Percentiles rank a stretch among this genome's conserved stretches.
These are phyloP conservation scores for Phytopythium cucurbitacearum DNA, from an alignment of 352 stramenopile species.

Conservation along the genomic window DNA sequence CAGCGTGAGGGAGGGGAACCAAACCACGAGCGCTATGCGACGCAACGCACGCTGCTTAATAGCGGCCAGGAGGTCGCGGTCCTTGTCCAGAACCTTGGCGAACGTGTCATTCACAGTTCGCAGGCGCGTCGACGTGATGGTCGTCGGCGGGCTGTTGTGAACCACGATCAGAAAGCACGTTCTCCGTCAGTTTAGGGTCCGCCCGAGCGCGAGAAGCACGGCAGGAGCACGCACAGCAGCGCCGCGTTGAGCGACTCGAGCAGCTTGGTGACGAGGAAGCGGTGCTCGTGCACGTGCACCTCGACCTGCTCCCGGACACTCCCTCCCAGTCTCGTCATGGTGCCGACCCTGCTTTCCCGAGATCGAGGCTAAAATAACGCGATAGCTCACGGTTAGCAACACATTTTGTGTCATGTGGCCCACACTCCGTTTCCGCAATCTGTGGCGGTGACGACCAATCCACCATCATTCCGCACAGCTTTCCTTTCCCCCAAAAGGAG, in stretches of 20 bases:
- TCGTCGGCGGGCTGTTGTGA: slow-evolving; percentile 49
- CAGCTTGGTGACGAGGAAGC: slow-evolving; percentile 81
- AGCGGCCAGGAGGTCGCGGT: slow-evolving; percentile 55
- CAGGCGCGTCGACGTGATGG: slow-evolving; percentile 66
- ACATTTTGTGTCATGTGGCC: no score
- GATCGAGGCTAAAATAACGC: no score
- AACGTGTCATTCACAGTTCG: slow-evolving; percentile 79
- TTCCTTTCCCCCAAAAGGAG: background rate
- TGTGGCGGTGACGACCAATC: no score
- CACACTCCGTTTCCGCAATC: no score
- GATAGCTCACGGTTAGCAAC: no score
- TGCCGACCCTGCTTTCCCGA: background rate
- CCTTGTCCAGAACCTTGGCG: slow-evolving; percentile 68
- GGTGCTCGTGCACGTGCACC: slow-evolving; percentile 73
- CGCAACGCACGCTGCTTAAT: slow-evolving; percentile 69
- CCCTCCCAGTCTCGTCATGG: slow-evolving; percentile 16
- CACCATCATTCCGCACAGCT: background rate
- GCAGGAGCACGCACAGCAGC: slow-evolving; percentile 30
- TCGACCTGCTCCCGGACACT: slow-evolving; percentile 74
- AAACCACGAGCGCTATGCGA: background rate
- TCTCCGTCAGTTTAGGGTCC: background rate
- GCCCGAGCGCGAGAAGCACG: background rate
- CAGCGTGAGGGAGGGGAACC: background rate
- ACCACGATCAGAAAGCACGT: background rate
- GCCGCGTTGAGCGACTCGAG: slow-evolving; percentile 72